Conservation (phyloP, 2,329 filamentous ascomycete species). For the Colletotrichum tanaceti region DNA sequence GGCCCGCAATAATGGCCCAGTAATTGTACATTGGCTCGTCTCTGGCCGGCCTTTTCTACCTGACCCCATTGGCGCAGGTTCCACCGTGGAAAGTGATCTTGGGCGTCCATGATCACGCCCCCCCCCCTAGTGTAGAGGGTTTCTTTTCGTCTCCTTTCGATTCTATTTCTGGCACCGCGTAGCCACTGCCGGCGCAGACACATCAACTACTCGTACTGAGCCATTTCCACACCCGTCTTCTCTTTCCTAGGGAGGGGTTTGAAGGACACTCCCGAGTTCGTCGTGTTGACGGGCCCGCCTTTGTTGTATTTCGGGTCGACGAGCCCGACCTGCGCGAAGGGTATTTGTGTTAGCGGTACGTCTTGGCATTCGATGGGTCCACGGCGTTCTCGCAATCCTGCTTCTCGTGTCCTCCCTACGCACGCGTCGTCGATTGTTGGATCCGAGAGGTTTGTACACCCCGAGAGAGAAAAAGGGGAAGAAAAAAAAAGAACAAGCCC, state of each 20-base stretch:
- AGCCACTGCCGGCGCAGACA: too few relatives aligned
- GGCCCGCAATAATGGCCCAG: background rate
- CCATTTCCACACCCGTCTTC: too few relatives aligned
- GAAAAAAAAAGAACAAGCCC: too few relatives aligned
- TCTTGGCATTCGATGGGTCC: background rate
- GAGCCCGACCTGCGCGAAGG: constrained; percentile 52
- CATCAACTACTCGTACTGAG: background rate
- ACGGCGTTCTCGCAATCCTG: background rate
- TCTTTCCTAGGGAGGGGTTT: too few relatives aligned
- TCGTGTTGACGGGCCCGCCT: constrained; percentile 36
- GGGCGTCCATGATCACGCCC: background rate
- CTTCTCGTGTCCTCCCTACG: background rate
- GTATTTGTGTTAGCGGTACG: constrained; percentile 3
- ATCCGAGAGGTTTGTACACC: too few relatives aligned
- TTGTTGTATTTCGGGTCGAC: constrained; percentile 52
- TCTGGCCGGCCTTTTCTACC: background rate
- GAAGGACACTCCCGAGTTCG: too few relatives aligned
- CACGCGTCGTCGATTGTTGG: too few relatives aligned
- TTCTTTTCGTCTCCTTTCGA: too few relatives aligned
- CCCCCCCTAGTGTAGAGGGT: too few relatives aligned
- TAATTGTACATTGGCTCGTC: constrained; percentile 7
- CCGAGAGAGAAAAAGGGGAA: too few relatives aligned
- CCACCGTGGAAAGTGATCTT: background rate
- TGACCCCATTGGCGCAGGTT: background rate
- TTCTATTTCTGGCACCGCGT: too few relatives aligned